These are phyloP conservation scores for Amanita fuliginea DNA, from an alignment of 768 basidiomycete genomes.

Conservation along the genomic window DNA sequence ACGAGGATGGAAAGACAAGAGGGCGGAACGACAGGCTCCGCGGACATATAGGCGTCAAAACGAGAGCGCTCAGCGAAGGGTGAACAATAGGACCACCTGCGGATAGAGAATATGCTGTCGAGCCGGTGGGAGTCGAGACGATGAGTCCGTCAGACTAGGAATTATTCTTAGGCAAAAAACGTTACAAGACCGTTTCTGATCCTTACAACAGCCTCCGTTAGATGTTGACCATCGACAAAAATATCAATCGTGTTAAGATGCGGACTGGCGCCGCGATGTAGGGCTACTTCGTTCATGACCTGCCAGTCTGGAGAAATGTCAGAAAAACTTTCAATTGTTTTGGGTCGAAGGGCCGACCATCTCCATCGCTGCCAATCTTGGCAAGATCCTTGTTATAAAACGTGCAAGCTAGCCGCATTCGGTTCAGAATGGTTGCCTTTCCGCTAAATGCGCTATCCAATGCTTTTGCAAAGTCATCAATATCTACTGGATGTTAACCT, in stretches of 20 bases:
- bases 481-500: constrained; percentile 39
- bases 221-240: constrained; percentile 87
- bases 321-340: neutral
- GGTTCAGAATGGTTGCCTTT: constrained; percentile 70
- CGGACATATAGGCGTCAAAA: constrained; percentile 94
- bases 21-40: constrained; percentile 88
- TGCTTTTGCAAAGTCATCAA: constrained; percentile 77
- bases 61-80: constrained; percentile 80
- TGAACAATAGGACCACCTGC: constrained; percentile 96
- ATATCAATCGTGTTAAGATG: constrained; percentile 92
- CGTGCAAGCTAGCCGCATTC: constrained; percentile 84
- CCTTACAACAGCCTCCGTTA: constrained; percentile 85
- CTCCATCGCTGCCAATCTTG: constrained; percentile 44
- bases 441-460: constrained; percentile 71
- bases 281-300: constrained; percentile 93
- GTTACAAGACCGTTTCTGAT: constrained; percentile 20
- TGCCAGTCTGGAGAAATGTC: constrained; percentile 61
- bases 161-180: constrained; percentile 5
- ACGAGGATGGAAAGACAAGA: constrained; percentile 79
- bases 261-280: constrained; percentile 86
- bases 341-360: constrained; percentile 32
- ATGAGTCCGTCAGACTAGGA: constrained; percentile 84
- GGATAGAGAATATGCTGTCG: constrained; percentile 92
- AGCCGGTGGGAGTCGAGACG: constrained; percentile 92
- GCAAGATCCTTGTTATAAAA: constrained; percentile 53